Evolutionary conservation across 192 early-diverging fungal species (phyloP).

Genomic region (Cladochytrium replicatum): DNA sequence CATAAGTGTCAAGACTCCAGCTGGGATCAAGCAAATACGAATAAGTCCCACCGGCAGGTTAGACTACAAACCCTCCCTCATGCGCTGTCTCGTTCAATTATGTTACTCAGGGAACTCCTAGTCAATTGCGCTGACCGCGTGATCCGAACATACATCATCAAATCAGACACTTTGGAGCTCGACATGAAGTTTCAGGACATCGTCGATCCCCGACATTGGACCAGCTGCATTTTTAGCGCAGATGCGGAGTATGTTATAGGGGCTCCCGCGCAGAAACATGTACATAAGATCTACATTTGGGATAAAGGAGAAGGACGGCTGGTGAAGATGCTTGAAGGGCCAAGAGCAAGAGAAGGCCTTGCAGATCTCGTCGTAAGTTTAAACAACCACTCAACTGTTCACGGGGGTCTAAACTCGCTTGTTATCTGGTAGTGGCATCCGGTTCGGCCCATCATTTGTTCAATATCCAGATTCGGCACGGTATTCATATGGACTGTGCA

Average conservation of each 20-base stretch:
- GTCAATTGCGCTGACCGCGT: conserved; percentile 73
- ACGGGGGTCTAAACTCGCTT: too few relatives aligned
- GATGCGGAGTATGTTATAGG: conserved; percentile 88
- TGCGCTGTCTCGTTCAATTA: too few relatives aligned
- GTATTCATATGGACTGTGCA: conserved; percentile 81
- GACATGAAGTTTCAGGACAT: conserved; percentile 77
- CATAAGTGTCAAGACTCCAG: too few relatives aligned
- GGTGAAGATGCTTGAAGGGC: conserved; percentile 85
- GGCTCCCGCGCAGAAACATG: conserved; percentile 73
- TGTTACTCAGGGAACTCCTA: conserved; percentile 61
- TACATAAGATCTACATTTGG: conserved; percentile 94
- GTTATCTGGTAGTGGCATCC: conserved; percentile 67
- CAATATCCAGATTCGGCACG: conserved; percentile 68
- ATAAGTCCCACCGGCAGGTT: too few relatives aligned
- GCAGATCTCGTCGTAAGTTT: conserved; percentile 63
- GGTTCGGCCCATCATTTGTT: conserved; percentile 66
- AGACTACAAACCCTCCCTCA: too few relatives aligned
- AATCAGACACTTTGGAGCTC: conserved; percentile 10
- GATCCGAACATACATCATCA: conserved; percentile 55
- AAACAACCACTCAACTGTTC: not conserved
- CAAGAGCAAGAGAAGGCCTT: conserved; percentile 62
- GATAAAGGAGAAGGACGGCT: conserved; percentile 70
- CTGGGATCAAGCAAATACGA: too few relatives aligned
- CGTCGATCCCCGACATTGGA: conserved; percentile 87
- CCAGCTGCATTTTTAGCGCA: conserved; percentile 72